These are phyloP conservation scores for Trametes cinnabarina DNA, from an alignment of 768 basidiomycete genomes.

Conservation along the genomic window DNA sequence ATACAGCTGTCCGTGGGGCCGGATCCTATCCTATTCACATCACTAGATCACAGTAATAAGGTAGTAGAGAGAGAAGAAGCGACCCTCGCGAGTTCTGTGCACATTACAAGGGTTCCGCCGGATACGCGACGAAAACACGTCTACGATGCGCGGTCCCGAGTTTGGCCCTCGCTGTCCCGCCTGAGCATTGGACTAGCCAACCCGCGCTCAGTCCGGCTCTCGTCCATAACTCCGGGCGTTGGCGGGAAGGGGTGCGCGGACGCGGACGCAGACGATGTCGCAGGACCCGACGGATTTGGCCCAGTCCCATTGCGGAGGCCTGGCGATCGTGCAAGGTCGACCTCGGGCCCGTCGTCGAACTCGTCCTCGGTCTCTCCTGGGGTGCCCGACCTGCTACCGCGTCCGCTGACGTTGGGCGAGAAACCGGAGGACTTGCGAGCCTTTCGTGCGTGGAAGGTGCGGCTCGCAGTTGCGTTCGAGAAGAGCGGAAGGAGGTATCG, in stretches of 20 bases:
- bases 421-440: slow-evolving; percentile 46
- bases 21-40: slow-evolving; percentile 2
- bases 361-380: slow-evolving; percentile 40
- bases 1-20: not conserved
- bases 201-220: slow-evolving; percentile 61
- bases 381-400: slow-evolving; percentile 30
- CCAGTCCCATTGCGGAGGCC: slow-evolving; percentile 11
- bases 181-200: slow-evolving; percentile 63
- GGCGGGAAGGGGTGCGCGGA: slow-evolving; percentile 42
- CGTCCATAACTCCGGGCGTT: slow-evolving; percentile 36
- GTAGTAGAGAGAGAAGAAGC: slow-evolving; percentile 1
- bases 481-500: slow-evolving; percentile 90
- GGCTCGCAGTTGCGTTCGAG: slow-evolving; percentile 86
- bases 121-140: not conserved
- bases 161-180: slow-evolving; percentile 33
- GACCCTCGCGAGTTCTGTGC: not conserved
- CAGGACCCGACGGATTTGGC: slow-evolving; percentile 37
- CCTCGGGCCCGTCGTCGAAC: slow-evolving; percentile 32
- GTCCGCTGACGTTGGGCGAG: slow-evolving; percentile 28
- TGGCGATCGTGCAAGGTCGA: slow-evolving; percentile 26
- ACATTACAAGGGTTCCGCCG: not conserved
- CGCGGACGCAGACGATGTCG: slow-evolving; percentile 29
- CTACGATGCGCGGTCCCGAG: slow-evolving; percentile 22
- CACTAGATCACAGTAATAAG: slow-evolving; percentile 12
- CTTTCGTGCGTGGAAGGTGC: slow-evolving; percentile 79